A percentile compares a stretch with the other conserved stretches of the same genome.
phyloP scores from a whole-genome alignment of 2,329 filamentous ascomycete species.

The Penicillium fuscoglaucum region DNA sequence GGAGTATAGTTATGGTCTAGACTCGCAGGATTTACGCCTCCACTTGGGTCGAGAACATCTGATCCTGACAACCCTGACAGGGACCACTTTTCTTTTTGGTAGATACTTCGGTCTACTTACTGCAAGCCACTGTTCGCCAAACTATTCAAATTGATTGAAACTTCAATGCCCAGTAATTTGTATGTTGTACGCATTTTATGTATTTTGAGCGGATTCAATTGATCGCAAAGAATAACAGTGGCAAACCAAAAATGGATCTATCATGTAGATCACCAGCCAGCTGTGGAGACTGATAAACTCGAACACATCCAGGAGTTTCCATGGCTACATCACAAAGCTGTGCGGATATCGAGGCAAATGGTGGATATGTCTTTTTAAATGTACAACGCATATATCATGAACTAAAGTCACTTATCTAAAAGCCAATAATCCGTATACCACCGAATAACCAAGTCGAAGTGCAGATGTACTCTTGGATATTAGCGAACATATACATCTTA shows the following conservation, averaged over 20 bases:
- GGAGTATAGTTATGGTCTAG: not conserved
- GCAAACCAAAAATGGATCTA: not conserved
- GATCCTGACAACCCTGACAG: not conserved
- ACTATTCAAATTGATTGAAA: not conserved
- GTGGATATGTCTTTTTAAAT: no score
- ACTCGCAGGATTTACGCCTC: not conserved
- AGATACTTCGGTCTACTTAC: not conserved
- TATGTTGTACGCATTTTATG: not conserved
- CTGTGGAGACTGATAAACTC: not conserved
- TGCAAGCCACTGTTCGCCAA: not conserved
- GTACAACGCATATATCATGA: no score
- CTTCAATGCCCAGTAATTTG: no score
- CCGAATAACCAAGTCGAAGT: no score
- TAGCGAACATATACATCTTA: no score
- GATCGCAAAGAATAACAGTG: not conserved
- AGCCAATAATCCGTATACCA: not conserved
- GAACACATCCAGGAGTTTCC: not conserved
- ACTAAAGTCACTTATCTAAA: no score
- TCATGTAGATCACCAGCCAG: not conserved
- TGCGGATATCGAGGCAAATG: no score
- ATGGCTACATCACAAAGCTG: no score
- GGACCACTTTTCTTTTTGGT: not conserved
- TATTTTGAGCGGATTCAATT: not conserved
- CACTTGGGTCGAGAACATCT: conserved; percentile 1
- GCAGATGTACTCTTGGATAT: not conserved